Percentiles rank a stretch among this genome's conserved stretches.
phyloP scores from a whole-genome alignment of 2,329 filamentous ascomycete genomes.

The Beauveria pseudobassiana region DNA sequence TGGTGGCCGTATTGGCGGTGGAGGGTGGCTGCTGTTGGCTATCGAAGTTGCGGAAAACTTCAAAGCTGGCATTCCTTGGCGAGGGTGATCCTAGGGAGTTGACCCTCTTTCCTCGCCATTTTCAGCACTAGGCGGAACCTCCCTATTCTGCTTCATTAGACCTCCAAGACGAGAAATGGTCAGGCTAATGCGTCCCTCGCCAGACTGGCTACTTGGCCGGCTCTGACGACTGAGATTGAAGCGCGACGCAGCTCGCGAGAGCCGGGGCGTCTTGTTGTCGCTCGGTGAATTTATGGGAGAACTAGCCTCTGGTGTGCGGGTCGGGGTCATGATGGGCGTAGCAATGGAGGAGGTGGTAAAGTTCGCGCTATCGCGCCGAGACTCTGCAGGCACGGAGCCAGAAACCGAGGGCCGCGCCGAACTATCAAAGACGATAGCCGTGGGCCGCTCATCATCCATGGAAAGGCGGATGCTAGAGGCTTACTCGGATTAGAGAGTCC shows the following conservation, averaged over 20 bases:
- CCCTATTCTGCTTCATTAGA: slow-evolving; percentile 44
- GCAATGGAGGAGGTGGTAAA: slow-evolving; percentile 37
- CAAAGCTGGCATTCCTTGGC: slow-evolving; percentile 15
- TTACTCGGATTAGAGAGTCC: slow-evolving; percentile 22
- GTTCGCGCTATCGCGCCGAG: slow-evolving; percentile 44
- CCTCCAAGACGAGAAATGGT: slow-evolving; percentile 49
- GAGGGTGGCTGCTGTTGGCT: not conserved
- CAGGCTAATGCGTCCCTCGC: slow-evolving; percentile 50
- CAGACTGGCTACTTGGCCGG: slow-evolving; percentile 50
- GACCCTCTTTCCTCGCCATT: not conserved
- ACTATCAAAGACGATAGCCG: slow-evolving; percentile 40
- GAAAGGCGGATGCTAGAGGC: slow-evolving; percentile 48
- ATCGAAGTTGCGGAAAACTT: slow-evolving; percentile 29
- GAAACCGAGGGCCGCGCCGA: slow-evolving; percentile 32
- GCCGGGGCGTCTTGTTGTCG: slow-evolving; percentile 44
- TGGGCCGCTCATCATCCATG: slow-evolving; percentile 42
- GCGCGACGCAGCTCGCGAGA: slow-evolving; percentile 50
- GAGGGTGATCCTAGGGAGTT: slow-evolving; percentile 18
- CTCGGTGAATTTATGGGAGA: slow-evolving; percentile 38
- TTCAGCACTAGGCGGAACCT: slow-evolving; percentile 26
- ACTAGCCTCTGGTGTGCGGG: slow-evolving; percentile 27
- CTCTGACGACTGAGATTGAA: slow-evolving; percentile 44
- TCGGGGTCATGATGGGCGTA: slow-evolving; percentile 30
- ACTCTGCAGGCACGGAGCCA: slow-evolving; percentile 26
- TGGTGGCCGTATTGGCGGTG: not conserved